phyloP scores from a whole-genome alignment of 2,329 filamentous ascomycete genomes.

The Rhexocercosporidium sp. region DNA sequence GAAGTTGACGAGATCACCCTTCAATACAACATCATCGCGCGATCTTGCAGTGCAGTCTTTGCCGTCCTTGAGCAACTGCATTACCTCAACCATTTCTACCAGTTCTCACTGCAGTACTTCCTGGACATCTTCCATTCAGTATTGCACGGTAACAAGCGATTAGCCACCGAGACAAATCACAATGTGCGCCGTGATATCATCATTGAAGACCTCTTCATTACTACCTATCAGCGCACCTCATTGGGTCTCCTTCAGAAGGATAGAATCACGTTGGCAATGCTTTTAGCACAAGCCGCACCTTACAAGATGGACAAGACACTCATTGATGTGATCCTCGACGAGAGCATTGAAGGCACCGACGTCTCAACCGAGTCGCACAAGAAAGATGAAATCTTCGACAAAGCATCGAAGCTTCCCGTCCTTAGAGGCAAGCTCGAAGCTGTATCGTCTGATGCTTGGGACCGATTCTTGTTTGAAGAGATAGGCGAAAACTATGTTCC shows the following conservation, averaged over 20 bases:
- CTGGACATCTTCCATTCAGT: slow-evolving; percentile 96
- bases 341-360: slow-evolving; percentile 76
- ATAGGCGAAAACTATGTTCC: slow-evolving; percentile 86
- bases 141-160: slow-evolving; percentile 77
- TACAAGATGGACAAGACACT: slow-evolving; percentile 92
- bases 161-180: slow-evolving; percentile 74
- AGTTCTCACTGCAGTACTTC: slow-evolving; percentile 98
- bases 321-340: slow-evolving; percentile 85
- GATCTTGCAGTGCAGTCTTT: slow-evolving; percentile 96
- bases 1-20: slow-evolving; percentile 96
- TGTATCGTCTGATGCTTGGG: slow-evolving; percentile 71
- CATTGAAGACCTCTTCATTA: slow-evolving; percentile 88
- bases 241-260: slow-evolving; percentile 92
- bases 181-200: slow-evolving; percentile 86
- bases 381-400: slow-evolving; percentile 70
- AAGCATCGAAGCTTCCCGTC: slow-evolving; percentile 70
- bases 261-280: slow-evolving; percentile 89
- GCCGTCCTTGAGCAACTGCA: slow-evolving; percentile 96
- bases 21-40: slow-evolving; percentile 91
- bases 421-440: slow-evolving; percentile 75
- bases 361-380: slow-evolving; percentile 71
- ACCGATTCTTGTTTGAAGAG: slow-evolving; percentile 83
- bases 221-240: slow-evolving; percentile 91
- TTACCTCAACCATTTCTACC: slow-evolving; percentile 99
- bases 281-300: slow-evolving; percentile 93